A percentile compares a stretch with the other conserved stretches of the same genome.
These are phyloP conservation scores for Daldinia concentrica DNA, from an alignment of 495 filamentous ascomycete species.

Conservation along the genomic window DNA sequence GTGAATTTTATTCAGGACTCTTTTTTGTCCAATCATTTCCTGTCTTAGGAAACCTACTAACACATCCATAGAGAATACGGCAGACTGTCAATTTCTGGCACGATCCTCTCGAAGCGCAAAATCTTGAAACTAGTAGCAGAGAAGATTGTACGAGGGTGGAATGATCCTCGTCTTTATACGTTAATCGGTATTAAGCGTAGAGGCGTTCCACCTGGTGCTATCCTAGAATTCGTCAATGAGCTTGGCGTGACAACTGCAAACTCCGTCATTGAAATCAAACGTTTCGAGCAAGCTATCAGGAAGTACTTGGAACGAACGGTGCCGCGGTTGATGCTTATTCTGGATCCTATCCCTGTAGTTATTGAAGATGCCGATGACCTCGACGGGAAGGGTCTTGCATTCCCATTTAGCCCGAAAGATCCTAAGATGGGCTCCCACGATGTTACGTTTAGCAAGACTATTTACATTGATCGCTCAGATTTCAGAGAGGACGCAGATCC, in stretches of 20 bases:
- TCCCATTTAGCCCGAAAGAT: slow-evolving; percentile 82
- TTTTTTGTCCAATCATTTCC: background rate
- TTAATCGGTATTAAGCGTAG: slow-evolving; percentile 84
- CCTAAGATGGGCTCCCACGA: slow-evolving; percentile 64
- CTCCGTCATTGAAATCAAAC: slow-evolving; percentile 74
- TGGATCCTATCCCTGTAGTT: slow-evolving; percentile 81
- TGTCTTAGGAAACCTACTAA: slow-evolving; percentile 49
- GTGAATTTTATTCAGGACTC: background rate
- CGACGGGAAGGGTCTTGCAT: slow-evolving; percentile 61
- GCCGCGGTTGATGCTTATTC: slow-evolving; percentile 84
- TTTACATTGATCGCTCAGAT: slow-evolving; percentile 93
- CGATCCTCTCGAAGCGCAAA: slow-evolving; percentile 84
- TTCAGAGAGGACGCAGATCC: slow-evolving; percentile 78
- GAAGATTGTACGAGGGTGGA: slow-evolving; percentile 80
- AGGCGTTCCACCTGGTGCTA: slow-evolving; percentile 86
- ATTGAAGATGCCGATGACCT: slow-evolving; percentile 79
- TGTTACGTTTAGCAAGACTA: slow-evolving; percentile 76
- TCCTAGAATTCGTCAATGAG: slow-evolving; percentile 86
- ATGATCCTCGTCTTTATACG: slow-evolving; percentile 89
- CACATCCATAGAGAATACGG: slow-evolving; percentile 61
- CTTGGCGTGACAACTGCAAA: slow-evolving; percentile 84
- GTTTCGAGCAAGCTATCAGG: slow-evolving; percentile 82
- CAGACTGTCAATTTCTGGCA: slow-evolving; percentile 81
- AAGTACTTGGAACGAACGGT: slow-evolving; percentile 84
- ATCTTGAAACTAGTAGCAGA: slow-evolving; percentile 79